Evolutionary conservation across 2,329 filamentous ascomycete genomes (phyloP), one percentile per base, ranked within the genome.

Genomic region (Akanthomyces muscarius): DNA sequence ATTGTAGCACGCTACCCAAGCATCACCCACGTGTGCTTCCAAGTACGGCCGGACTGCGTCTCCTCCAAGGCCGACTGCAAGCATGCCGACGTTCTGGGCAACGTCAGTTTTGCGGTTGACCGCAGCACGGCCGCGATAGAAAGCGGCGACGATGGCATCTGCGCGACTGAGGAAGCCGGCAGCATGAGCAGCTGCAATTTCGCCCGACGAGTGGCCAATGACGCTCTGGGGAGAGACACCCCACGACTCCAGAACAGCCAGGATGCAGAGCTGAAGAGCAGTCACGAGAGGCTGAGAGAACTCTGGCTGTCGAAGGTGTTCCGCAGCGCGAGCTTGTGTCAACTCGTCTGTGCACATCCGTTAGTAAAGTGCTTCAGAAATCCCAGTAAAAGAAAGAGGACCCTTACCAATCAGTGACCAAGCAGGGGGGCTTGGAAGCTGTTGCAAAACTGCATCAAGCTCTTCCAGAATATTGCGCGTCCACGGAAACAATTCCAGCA

Each of bases 1-100:
- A 69, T 84, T 84, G 64, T 78, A 75, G 33, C 65, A 67, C 2
- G 65, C 67, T 3, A 59, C 11, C 44, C 45, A 50, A 14, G 45
- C 55, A 23, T 36, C 42, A 14, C 47, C 47, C 14, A 33, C 56
- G 41, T 41, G 33, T 21, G 41, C 21, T 5, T 51, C 45, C 25
- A 59, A 33, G 44, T 59, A 59, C 14, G 44, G 44, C 42, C 38
- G 6, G 14, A 59, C 48, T 3, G 48, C 36, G 4, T 61, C 58
- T 6, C 25, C 47, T 7, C 58, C 58, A 5, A 61, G 44, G 11
- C 58, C 58, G 23, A 52, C 36, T 7, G 58, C 58, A 3, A 83
- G 80, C 28, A 83, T 76, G 33, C 83, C 70, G 78, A 83, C 81
- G 69, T 83, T 44, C 41, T 33, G n/a, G 63, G 28, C 7, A 33